phyloP scores from a whole-genome alignment of 441 rosid species.

The Oxalis stricta region DNA sequence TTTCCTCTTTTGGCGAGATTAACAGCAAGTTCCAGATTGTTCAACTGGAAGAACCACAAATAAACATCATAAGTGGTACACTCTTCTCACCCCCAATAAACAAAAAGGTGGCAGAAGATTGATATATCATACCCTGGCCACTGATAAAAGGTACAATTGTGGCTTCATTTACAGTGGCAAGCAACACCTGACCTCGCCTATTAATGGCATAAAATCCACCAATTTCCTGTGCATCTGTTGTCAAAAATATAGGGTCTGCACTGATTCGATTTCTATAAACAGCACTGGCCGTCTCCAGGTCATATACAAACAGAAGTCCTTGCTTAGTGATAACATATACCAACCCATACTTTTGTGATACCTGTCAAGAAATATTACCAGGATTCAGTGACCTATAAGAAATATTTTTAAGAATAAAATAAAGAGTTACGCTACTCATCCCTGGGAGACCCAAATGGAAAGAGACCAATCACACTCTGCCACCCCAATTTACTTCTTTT shows the following conservation, averaged over 20 bases:
- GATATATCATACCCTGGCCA: slow-evolving; percentile 62
- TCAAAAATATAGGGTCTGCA: slow-evolving; percentile 98
- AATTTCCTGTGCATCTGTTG: slow-evolving; percentile 73
- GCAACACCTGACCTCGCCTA: slow-evolving; percentile 94
- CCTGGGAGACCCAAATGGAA: no score
- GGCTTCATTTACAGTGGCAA: slow-evolving; percentile 92
- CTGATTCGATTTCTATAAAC: slow-evolving; percentile 95
- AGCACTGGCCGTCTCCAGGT: slow-evolving; percentile 96
- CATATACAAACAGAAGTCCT: slow-evolving; percentile 95
- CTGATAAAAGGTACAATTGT: slow-evolving; percentile 94
- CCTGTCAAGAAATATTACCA: slow-evolving; percentile 28
- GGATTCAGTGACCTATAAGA: not conserved
- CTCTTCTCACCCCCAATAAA: not conserved
- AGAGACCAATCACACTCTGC: no score
- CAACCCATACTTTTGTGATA: slow-evolving; percentile 89
- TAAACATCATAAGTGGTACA: slow-evolving; percentile 6
- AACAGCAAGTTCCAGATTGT: slow-evolving; percentile 93
- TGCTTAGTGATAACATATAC: slow-evolving; percentile 95
- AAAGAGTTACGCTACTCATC: no score
- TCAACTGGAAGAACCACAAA: slow-evolving; percentile 40
- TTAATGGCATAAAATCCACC: slow-evolving; percentile 98
- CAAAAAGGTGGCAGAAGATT: not conserved
- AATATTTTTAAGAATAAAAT: not conserved
- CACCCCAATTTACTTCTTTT: no score
- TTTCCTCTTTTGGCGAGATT: slow-evolving; percentile 97